Base-by-base conservation (phyloP, 1,284 basidiomycete genomes). In the Lignosus rhinocerotis region DNA sequence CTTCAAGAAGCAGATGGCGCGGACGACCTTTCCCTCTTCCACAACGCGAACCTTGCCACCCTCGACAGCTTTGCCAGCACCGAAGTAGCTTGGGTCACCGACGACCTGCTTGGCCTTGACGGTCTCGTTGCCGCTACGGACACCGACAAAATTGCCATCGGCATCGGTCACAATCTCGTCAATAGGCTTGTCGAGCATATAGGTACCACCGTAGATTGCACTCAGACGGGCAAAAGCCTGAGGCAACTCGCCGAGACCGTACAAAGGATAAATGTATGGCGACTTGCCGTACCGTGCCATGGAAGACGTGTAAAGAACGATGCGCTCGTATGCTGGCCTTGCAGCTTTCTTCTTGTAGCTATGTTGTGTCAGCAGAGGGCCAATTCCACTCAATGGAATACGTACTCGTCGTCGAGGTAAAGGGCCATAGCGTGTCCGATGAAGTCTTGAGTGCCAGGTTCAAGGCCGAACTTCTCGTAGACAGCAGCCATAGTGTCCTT, bases 261-360 rank as follows among this genome's bases (percentile, higher is more conserved):
- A 99, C 54, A 98, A 85, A 14, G 97, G 97, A 80, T 99, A 99
- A 74, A 99, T 98, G 82, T 99, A 99, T 3, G 97, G 97, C 17
- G 97, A 99, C 78, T 99, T 99, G 69, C 97, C 97, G 77, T 98
- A 99, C 55, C 97, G 93, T 32, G 97, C 95, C 94, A 99, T 98
- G 19, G 96, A 99, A 8, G 93, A 91, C 16, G 95, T 98, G 80
- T 99, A 99, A 61, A 99, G 87, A 65, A 98, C 84, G 76, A 99
- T 98, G 61, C 97, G 93, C 70, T 98, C 90, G 73, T 98, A 96
- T 6, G 96, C 82, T 54, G 90, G 86, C 53, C 95, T 90, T 41
- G 96, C 97, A 49, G 93, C 85, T 74, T 96, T 93, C 70, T 85
- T 90, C 75, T 95, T 92, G 78, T 99, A 99, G 75, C 94, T 96